Conservation (phyloP, 306 rosid species). For the Trifolium dubium region DNA sequence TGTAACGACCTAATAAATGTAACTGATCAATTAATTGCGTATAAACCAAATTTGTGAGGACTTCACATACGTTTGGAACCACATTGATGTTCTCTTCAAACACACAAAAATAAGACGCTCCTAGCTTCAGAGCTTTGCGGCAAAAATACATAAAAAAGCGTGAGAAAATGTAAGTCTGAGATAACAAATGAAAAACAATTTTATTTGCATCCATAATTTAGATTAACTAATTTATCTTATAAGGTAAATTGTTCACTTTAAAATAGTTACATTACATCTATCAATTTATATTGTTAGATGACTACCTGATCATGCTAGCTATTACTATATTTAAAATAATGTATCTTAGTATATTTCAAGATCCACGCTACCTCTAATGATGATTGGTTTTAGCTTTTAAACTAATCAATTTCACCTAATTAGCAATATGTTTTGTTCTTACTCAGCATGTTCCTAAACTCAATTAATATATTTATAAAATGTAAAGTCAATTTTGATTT, state of each 20-base stretch:
- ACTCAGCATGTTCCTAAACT: conserved; percentile 40
- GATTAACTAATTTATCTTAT: neutral
- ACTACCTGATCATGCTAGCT: neutral
- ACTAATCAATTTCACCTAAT: conserved; percentile 61
- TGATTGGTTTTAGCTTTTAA: conserved; percentile 28
- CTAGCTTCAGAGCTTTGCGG: too few relatives aligned
- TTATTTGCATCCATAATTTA: neutral
- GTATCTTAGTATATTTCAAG: conserved; percentile 5
- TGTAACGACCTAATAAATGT: neutral
- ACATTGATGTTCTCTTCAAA: too few relatives aligned
- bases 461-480: conserved; percentile 7
- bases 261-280: neutral
- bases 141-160: too few relatives aligned
- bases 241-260: neutral
- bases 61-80: too few relatives aligned
- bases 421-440: conserved; percentile 44
- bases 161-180: too few relatives aligned
- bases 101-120: too few relatives aligned
- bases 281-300: conserved; percentile 28
- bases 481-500: conserved; percentile 17
- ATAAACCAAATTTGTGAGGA: too few relatives aligned
- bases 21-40: neutral
- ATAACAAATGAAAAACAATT: neutral
- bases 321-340: neutral
- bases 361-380: conserved; percentile 30